Evolutionary conservation across 2,329 filamentous ascomycete species (phyloP).

Genomic region (Orbilia ellipsospora): DNA sequence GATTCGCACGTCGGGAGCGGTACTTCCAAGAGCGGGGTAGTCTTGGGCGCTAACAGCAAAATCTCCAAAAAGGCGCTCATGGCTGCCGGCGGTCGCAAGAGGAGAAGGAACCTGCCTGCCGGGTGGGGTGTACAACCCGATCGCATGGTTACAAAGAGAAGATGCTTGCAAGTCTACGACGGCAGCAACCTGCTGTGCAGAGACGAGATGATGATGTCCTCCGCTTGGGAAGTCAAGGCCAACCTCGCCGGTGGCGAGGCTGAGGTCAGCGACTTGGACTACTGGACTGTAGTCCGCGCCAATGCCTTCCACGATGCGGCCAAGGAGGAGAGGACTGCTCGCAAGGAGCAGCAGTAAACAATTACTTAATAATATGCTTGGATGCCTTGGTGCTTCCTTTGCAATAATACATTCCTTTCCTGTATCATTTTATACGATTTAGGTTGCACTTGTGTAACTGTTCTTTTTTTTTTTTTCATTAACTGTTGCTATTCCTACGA

Average conservation of each 20-base stretch:
- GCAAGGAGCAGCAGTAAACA: conserved; percentile 36
- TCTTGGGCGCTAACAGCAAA: conserved; percentile 48
- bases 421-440: conserved; percentile 47
- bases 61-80: conserved; percentile 50
- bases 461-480: not conserved
- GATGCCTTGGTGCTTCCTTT: conserved; percentile 50
- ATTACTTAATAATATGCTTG: conserved; percentile 29
- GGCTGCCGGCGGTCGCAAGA: conserved; percentile 78
- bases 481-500: not conserved
- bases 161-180: conserved; percentile 91
- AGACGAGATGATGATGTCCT: conserved; percentile 98
- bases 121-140: conserved; percentile 92
- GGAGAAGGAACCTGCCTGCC: conserved; percentile 89
- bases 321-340: conserved; percentile 71
- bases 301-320: conserved; percentile 83
- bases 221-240: conserved; percentile 91
- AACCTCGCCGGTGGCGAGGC: conserved; percentile 76
- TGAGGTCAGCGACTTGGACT: conserved; percentile 92
- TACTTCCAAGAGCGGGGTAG: conserved; percentile 61
- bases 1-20: conserved; percentile 55
- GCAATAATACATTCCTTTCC: conserved; percentile 41
- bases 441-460: conserved; percentile 50
- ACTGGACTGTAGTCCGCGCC: conserved; percentile 88
- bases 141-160: conserved; percentile 99
- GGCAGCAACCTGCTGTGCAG: conserved; percentile 89